phyloP scores from a whole-genome alignment of 192 early-diverging fungal genomes.

The Linnemannia zychae region DNA sequence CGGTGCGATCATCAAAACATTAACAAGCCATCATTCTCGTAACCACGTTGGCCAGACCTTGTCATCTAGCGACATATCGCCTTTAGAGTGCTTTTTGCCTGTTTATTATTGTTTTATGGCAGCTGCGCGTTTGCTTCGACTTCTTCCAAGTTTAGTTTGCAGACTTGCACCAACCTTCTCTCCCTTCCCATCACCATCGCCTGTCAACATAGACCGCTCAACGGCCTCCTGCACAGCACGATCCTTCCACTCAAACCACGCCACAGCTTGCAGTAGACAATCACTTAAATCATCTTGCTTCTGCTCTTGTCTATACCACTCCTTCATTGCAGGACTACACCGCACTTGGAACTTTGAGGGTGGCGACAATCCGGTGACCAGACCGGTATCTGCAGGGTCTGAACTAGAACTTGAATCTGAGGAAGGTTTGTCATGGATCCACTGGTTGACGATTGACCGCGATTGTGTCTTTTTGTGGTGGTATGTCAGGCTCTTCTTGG shows the following conservation, averaged over 20 bases:
- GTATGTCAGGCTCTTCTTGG: background rate
- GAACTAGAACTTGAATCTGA: background rate
- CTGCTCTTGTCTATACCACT: conserved; percentile 46
- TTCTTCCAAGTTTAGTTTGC: background rate
- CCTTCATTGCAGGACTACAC: conserved; percentile 21
- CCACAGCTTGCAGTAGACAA: conserved; percentile 60
- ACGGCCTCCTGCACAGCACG: conserved; percentile 43
- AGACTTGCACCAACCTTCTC: background rate
- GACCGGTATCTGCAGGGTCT: background rate
- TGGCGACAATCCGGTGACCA: background rate
- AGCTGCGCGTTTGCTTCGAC: background rate
- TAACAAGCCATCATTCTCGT: too few relatives aligned
- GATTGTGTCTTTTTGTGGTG: conserved; percentile 7
- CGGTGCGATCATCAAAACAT: too few relatives aligned
- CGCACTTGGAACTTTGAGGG: background rate
- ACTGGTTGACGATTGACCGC: background rate
- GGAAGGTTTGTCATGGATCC: background rate
- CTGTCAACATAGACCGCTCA: background rate
- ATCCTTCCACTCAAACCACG: conserved; percentile 62
- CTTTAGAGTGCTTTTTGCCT: too few relatives aligned
- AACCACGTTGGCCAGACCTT: too few relatives aligned
- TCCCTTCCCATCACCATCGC: background rate
- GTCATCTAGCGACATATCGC: too few relatives aligned
- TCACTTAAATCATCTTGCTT: conserved; percentile 68
- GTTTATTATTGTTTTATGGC: background rate